Evolutionary conservation across 164 flowering plant species (phyloP), one percentile per base, ranked within the genome.

Genomic region (Litsea cubeba): DNA sequence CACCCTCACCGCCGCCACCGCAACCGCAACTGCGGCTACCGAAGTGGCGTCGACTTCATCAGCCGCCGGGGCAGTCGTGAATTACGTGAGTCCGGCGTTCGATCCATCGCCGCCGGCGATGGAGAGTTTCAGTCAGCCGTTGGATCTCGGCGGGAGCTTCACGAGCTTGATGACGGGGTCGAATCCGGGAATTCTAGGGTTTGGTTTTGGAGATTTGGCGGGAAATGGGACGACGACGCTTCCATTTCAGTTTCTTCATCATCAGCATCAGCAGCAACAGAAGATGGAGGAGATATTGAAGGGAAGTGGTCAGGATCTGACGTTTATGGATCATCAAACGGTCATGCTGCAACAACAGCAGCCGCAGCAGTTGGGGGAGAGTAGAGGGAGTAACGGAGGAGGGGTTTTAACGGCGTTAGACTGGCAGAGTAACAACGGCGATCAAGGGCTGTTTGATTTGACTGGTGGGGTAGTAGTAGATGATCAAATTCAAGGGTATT

Each of bases 391-490:
- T 71, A 76, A 74, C 73, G 83, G 79, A 65, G 80, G 76, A 7
- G 46, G 46, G 46, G 46, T 6, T 74, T 62, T 81, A 72, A 79
- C 85, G 72, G 71, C 79, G 74, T 81, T 87, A 72, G 91, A 89
- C 75, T 88, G 92, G 95, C 88, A 83, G 32, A 20, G 62, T 32
- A 72, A 69, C 62, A 72, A 69, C 62, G 88, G 84, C 1, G 87
- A 85, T 75, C 87, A 84, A 58, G 79, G 75, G 1, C 50, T 91
- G 78, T 88, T 86, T 83, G 93, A 88, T 82, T 80, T 89, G 10
- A 75, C 90, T 1, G 82, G 78, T 64, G 67, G 84, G 76, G 82
- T 83, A 69, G 46, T 40, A 40, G 83, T 85, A 71, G 97, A 92
- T 86, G 35, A 30, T 30, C 35, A 30, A 30, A 4, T 30, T 30